Evolutionary conservation across 2,329 filamentous ascomycete genomes (phyloP).

Genomic region (Pyricularia grisea): DNA sequence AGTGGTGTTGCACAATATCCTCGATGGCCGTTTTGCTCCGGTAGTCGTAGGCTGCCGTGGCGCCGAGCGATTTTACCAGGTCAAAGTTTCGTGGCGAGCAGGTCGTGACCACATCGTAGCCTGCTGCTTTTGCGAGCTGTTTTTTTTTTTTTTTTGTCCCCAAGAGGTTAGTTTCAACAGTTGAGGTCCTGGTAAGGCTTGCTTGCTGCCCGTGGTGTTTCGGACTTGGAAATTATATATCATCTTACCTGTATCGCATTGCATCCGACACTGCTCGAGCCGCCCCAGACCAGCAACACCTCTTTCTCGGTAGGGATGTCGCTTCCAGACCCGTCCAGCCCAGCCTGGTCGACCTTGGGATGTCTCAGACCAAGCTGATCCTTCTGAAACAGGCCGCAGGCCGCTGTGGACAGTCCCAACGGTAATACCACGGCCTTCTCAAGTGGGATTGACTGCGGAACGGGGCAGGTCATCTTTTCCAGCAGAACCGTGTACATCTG

Average conservation of each 20-base stretch:
- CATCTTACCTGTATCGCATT: conserved; percentile 22
- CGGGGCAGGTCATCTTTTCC: conserved; percentile 2
- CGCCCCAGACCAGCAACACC: conserved; percentile 27
- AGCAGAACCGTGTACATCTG: conserved; percentile 13
- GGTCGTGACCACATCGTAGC: conserved; percentile 32
- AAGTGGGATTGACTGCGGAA: conserved; percentile 17
- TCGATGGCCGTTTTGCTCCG: conserved; percentile 7
- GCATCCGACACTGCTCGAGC: conserved; percentile 33
- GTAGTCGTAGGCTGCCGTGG: conserved; percentile 29
- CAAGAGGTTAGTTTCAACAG: background rate
- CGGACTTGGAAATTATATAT: background rate
- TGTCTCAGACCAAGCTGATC: conserved; percentile 12
- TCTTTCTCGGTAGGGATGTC: conserved; percentile 2
- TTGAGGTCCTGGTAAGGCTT: background rate
- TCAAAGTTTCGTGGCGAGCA: conserved; percentile 19
- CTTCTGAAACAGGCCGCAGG: conserved; percentile 14
- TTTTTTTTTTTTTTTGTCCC: conserved; percentile 16
- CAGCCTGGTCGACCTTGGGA: conserved; percentile 4
- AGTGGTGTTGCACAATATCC: conserved; percentile 9
- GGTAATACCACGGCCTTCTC: conserved; percentile 17
- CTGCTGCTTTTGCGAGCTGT: conserved; percentile 32
- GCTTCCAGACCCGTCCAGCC: background rate
- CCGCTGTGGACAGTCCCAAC: conserved; percentile 18
- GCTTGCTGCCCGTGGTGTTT: background rate
- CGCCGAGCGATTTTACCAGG: conserved; percentile 25